A percentile compares a stretch with the other conserved stretches of the same genome.
These are phyloP conservation scores for Starmerella riodocensis DNA, from an alignment of 805 yeast genomes.

Conservation along the genomic window DNA sequence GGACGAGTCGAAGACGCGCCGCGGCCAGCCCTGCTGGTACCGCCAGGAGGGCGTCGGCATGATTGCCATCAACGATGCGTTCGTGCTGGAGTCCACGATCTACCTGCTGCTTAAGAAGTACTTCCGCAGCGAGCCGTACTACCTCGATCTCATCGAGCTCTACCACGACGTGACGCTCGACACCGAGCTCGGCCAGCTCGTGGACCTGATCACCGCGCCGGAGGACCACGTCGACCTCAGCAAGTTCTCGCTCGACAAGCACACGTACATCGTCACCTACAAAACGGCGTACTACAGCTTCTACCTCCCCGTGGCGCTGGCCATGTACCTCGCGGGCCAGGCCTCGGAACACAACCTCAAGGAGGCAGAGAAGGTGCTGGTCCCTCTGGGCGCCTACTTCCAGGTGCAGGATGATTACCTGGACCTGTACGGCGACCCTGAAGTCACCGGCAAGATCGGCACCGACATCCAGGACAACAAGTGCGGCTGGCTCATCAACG, in stretches of 20 bases:
- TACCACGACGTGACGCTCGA: conserved; percentile 96
- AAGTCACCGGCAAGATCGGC: conserved; percentile 95
- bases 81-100: conserved; percentile 91
- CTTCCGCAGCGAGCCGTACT: conserved; percentile 69
- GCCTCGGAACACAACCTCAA: conserved; percentile 57
- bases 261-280: conserved; percentile 87
- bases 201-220: conserved; percentile 94
- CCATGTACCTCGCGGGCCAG: conserved; percentile 85
- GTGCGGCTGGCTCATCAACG: conserved; percentile 94
- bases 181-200: conserved; percentile 91
- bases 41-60: conserved; percentile 63
- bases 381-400: conserved; percentile 95
- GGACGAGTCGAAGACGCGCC: conserved; percentile 92
- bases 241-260: conserved; percentile 78
- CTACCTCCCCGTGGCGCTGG: conserved; percentile 92
- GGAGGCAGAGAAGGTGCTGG: conserved; percentile 75
- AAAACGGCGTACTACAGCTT: conserved; percentile 97
- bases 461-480: conserved; percentile 97
- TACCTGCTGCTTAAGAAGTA: conserved; percentile 79
- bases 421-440: conserved; percentile 95
- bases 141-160: conserved; percentile 78
- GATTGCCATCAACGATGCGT: conserved; percentile 93
- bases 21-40: conserved; percentile 99
- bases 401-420: conserved; percentile 96
- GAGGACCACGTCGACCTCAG: conserved; percentile 82